Evolutionary conservation across 2,329 filamentous ascomycete species (phyloP).

Genomic region (Teratosphaeria zuluensis): DNA sequence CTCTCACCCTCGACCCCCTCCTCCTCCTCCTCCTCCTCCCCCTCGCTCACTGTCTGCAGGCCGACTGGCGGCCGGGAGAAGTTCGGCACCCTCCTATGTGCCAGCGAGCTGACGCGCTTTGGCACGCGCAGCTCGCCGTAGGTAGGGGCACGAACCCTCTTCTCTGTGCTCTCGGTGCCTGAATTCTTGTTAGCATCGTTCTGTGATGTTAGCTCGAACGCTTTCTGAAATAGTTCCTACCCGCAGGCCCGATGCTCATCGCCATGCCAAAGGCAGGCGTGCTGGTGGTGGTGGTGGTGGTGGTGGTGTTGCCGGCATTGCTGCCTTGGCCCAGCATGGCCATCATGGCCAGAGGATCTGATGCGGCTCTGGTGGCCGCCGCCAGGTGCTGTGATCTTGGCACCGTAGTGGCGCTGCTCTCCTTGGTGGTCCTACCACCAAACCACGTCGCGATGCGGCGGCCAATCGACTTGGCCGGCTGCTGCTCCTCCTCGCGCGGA

Average conservation of each 20-base stretch:
- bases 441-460: neutral
- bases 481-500: neutral
- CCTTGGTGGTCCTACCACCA: neutral
- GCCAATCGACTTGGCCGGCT: neutral
- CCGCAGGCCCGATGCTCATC: neutral
- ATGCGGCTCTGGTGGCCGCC: neutral
- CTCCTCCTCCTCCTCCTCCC: neutral
- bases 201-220: neutral
- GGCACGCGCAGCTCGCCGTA: neutral
- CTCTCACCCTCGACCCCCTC: neutral
- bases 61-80: neutral
- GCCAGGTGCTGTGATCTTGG: neutral
- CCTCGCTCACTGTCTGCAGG: neutral
- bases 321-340: neutral
- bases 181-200: neutral
- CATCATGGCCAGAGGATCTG: neutral
- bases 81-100: neutral
- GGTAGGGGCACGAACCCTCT: neutral
- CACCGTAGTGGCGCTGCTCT: neutral
- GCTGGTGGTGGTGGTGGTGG: neutral
- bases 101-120: neutral
- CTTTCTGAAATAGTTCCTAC: neutral
- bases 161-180: neutral
- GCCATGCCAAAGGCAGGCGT: neutral
- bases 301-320: neutral